Evolutionary conservation across 805 yeast genomes (phyloP).

Genomic region (Candida schatavii): DNA sequence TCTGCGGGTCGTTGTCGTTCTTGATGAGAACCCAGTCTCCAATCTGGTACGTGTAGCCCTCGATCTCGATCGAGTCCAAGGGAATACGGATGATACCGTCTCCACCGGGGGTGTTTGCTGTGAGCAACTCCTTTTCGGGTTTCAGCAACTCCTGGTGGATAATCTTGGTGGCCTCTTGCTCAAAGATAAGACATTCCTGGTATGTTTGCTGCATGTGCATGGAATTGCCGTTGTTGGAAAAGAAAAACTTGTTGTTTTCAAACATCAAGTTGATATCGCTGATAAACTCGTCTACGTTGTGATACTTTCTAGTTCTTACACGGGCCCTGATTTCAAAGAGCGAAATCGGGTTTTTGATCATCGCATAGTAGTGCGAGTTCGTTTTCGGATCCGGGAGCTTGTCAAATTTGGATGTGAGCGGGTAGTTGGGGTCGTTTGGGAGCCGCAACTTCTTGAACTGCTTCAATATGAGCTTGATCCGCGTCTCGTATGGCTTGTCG

Average conservation of each 20-base stretch:
- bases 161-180: slow-evolving; percentile 54
- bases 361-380: slow-evolving; percentile 52
- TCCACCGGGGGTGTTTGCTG: slow-evolving; percentile 35
- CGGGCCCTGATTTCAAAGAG: slow-evolving; percentile 74
- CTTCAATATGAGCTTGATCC: slow-evolving; percentile 84
- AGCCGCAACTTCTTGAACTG: slow-evolving; percentile 71
- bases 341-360: slow-evolving; percentile 58
- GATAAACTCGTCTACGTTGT: slow-evolving; percentile 70
- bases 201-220: slow-evolving; percentile 40
- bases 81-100: slow-evolving; percentile 66
- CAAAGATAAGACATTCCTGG: slow-evolving; percentile 59
- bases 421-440: slow-evolving; percentile 42
- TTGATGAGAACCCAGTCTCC: slow-evolving; percentile 94
- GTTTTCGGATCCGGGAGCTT: slow-evolving; percentile 69
- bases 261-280: slow-evolving; percentile 75
- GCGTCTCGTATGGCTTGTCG: slow-evolving; percentile 86
- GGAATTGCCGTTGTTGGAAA: slow-evolving; percentile 51
- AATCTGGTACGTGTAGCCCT: slow-evolving; percentile 71
- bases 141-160: slow-evolving; percentile 69
- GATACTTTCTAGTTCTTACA: slow-evolving; percentile 81
- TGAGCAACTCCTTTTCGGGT: slow-evolving; percentile 75
- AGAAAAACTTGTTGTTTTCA: slow-evolving; percentile 64
- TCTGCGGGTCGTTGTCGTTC: slow-evolving; percentile 83
- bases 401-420: slow-evolving; percentile 68
- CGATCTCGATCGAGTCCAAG: slow-evolving; percentile 69